Evolutionary conservation across 768 basidiomycete species (phyloP), one percentile per base, ranked within the genome.

Genomic region (Sistotremastrum suecicum): DNA sequence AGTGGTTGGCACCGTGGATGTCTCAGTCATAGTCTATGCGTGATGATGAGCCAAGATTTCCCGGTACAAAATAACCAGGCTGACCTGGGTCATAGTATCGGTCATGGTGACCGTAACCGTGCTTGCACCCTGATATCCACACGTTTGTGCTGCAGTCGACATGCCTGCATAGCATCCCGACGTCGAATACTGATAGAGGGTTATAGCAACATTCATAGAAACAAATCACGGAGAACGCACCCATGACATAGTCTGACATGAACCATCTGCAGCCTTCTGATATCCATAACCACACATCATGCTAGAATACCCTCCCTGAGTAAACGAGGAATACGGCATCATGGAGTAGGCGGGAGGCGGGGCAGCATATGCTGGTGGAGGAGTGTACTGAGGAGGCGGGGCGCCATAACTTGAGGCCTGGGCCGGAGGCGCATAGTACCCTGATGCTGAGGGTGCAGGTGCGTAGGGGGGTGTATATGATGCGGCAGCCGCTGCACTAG

Each of bases 231-330:
- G 31, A 34, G 29, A 39, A 65, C 70, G 49, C 54, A 81, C 80
- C 81, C 82, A 83, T 44, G 70, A 68, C 57, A 74, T 58, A 29
- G 64, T 53, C 20, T 60, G 48, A 59, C 82, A 84, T 41, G 64
- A 66, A 34, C 78, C 78, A 57, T 79, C 70, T 7, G 58, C 62
- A 46, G 58, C 60, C 62, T 79, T 80, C 41, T 60, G 53, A 55
- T 77, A 78, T 29, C 81, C 82, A 56, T 85, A 85, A 43, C 82
- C 82, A 56, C 82, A 85, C 51, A 70, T 61, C 59, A 83, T 61
- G 58, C 67, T 71, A 58, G 68, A 66, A 62, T 83, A 85, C 30
- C 81, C 82, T 46, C 80, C 82, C 34, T 56, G 55, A 59, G 63
- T 65, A 63, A 79, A 80, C 33, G 70, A 66, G 8, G 70, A 65